phyloP scores from a whole-genome alignment of 495 filamentous ascomycete genomes.

The Pseudotulostoma volvatum region DNA sequence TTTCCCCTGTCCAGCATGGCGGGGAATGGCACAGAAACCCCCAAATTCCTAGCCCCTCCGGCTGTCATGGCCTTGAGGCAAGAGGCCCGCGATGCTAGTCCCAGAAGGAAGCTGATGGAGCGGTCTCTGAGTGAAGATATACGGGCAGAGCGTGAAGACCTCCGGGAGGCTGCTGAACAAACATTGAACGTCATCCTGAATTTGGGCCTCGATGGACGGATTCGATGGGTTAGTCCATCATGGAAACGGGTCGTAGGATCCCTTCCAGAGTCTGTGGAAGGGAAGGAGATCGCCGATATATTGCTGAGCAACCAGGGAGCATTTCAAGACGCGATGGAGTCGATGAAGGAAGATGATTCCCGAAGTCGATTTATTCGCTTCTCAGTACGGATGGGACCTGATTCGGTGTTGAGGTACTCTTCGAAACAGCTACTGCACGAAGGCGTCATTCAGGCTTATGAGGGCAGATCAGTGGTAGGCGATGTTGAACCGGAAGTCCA shows the following conservation, averaged over 20 bases:
- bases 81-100: slow-evolving; percentile 29
- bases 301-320: slow-evolving; percentile 60
- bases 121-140: slow-evolving; percentile 50
- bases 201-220: slow-evolving; percentile 68
- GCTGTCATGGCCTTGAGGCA: slow-evolving; percentile 37
- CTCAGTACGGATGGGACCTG: slow-evolving; percentile 53
- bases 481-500: slow-evolving; percentile 21
- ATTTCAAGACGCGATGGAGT: slow-evolving; percentile 69
- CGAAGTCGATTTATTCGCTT: slow-evolving; percentile 86
- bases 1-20: slow-evolving; percentile 23
- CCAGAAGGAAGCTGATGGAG: slow-evolving; percentile 33
- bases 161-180: slow-evolving; percentile 90
- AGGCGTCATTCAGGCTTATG: slow-evolving; percentile 2
- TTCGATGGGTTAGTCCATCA: slow-evolving; percentile 93
- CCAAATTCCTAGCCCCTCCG: slow-evolving; percentile 32
- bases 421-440: slow-evolving; percentile 10
- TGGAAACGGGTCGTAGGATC: slow-evolving; percentile 90
- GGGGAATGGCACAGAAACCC: slow-evolving; percentile 24
- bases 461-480: slow-evolving; percentile 8
- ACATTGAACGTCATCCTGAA: slow-evolving; percentile 91
- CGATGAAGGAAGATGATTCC: slow-evolving; percentile 84
- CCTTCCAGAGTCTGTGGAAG: slow-evolving; percentile 50
- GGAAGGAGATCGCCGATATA: slow-evolving; percentile 63
- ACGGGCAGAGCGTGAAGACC: slow-evolving; percentile 69
- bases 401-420: slow-evolving; percentile 45